A percentile compares a stretch with the other conserved stretches of the same genome.
Evolutionary conservation across 352 stramenopile species (phyloP).

Genomic region (Globisporangium mamillatum): DNA sequence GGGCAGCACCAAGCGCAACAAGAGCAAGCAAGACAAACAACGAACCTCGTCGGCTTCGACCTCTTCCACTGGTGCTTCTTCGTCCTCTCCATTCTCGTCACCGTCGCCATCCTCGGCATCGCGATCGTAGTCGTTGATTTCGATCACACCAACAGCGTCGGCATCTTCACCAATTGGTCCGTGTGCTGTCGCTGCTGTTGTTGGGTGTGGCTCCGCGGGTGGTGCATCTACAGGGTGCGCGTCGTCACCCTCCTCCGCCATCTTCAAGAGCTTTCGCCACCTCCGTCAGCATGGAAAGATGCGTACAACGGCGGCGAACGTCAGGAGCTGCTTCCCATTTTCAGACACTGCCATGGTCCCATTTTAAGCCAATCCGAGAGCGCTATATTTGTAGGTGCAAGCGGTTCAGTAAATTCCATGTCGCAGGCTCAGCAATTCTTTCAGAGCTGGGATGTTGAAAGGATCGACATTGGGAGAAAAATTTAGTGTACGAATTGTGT

Average conservation of each 20-base stretch:
- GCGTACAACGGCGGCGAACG: constrained; percentile 37
- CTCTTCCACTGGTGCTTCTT: constrained; percentile 28
- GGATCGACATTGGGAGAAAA: no score
- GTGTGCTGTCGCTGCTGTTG: not conserved
- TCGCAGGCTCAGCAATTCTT: constrained; percentile 11
- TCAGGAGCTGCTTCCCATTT: constrained; percentile 32
- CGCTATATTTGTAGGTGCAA: not conserved
- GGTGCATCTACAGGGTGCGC: not conserved
- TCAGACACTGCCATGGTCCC: constrained; percentile 11
- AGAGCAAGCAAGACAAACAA: not conserved
- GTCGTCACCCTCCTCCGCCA: not conserved
- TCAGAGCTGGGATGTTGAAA: no score
- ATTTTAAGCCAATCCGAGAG: constrained; percentile 5
- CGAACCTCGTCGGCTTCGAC: constrained; percentile 36
- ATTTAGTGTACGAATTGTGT: no score
- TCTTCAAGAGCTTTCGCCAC: constrained; percentile 1
- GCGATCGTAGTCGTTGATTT: constrained; percentile 17
- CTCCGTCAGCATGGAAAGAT: not conserved
- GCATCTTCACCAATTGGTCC: not conserved
- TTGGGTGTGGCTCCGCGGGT: not conserved
- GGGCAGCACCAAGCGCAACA: not conserved
- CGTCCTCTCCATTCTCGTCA: constrained; percentile 20
- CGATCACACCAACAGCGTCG: not conserved
- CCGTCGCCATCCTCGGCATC: constrained; percentile 9
- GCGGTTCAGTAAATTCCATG: constrained; percentile 6